phyloP scores from a whole-genome alignment of 768 basidiomycete genomes.

The Serendipita sp. region DNA sequence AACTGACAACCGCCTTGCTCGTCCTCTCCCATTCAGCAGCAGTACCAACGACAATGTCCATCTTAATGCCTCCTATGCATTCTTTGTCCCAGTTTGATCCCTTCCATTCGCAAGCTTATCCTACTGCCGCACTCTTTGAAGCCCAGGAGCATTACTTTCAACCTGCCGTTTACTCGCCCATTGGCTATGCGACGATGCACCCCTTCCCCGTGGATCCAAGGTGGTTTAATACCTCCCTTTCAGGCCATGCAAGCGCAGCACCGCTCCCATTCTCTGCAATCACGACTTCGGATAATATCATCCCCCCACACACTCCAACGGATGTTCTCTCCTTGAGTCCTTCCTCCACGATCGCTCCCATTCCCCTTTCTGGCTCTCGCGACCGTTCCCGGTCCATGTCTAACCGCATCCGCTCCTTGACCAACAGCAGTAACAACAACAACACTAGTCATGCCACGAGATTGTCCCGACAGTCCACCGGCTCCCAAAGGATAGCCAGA shows the following conservation, averaged over 20 bases:
- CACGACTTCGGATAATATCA: neutral
- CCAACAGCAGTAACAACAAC: neutral
- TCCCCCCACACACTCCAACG: neutral
- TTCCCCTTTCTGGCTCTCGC: constrained; percentile 5
- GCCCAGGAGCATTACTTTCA: neutral
- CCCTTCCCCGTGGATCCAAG: constrained; percentile 5
- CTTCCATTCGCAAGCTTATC: neutral
- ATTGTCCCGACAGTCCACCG: neutral
- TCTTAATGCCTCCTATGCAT: constrained; percentile 5
- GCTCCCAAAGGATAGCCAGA: neutral
- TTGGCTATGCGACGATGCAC: constrained; percentile 4
- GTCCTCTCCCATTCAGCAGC: neutral
- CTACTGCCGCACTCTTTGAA: constrained; percentile 1
- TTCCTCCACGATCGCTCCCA: constrained; percentile 6
- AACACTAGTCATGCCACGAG: constrained; percentile 1
- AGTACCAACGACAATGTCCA: constrained; percentile 2
- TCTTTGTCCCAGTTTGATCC: constrained; percentile 1
- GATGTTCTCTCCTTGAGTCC: constrained; percentile 3
- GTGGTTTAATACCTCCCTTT: constrained; percentile 1
- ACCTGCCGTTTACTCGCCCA: neutral
- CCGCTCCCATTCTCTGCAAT: neutral
- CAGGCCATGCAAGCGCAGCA: constrained; percentile 5
- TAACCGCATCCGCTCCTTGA: constrained; percentile 4
- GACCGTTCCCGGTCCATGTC: constrained; percentile 5
- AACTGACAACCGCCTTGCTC: neutral